phyloP scores from a whole-genome alignment of 176 grass and related monocot genomes.

The Phoenix dactylifera region DNA sequence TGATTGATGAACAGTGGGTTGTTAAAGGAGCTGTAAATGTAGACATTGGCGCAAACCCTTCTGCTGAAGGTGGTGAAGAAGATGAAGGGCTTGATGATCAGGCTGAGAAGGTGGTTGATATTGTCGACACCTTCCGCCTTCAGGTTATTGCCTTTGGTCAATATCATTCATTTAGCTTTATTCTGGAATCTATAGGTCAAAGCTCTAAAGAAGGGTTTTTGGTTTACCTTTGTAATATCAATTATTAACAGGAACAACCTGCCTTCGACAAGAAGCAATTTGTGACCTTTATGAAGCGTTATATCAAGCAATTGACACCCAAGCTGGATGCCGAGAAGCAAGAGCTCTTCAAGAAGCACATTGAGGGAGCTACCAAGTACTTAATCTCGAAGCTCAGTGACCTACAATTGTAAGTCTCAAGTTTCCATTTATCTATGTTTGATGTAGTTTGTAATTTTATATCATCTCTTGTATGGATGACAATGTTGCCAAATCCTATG shows the following conservation, averaged over 20 bases:
- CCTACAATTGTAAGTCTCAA: conserved; percentile 7
- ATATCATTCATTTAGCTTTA: no score
- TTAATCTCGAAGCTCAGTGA: not conserved
- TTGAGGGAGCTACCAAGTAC: conserved; percentile 9
- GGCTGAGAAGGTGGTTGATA: conserved; percentile 71
- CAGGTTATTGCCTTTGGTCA: conserved; percentile 30
- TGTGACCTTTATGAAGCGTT: conserved; percentile 11
- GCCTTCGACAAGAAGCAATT: conserved; percentile 9
- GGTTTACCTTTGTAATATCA: no score
- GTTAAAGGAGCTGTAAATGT: conserved; percentile 54
- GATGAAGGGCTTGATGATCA: conserved; percentile 69
- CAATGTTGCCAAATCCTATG: no score
- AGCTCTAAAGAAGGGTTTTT: no score
- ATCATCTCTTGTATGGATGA: no score
- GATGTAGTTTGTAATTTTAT: no score
- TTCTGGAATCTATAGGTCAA: no score
- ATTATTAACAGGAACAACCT: conserved; percentile 6
- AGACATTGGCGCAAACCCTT: conserved; percentile 94
- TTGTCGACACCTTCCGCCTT: conserved; percentile 87
- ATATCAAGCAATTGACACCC: conserved; percentile 1
- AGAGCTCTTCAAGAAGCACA: conserved; percentile 5
- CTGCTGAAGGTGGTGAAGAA: conserved; percentile 56
- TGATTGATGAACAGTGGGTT: conserved; percentile 59
- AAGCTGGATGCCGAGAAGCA: conserved; percentile 8
- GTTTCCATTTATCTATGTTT: no score